Conservation (phyloP, 441 rosid genomes). For the Populus hybrid region DNA sequence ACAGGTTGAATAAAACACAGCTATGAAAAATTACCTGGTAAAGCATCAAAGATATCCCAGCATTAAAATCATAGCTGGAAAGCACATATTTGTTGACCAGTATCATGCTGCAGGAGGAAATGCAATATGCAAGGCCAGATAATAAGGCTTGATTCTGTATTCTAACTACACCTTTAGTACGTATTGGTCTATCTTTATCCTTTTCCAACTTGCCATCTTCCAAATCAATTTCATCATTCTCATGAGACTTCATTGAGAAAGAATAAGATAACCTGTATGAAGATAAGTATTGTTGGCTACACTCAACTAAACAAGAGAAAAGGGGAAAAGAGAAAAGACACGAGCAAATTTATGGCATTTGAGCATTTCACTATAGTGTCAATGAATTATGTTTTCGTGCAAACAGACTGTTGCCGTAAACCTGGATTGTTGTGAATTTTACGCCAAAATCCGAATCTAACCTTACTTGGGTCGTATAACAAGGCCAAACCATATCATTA, state of each 20-base stretch:
- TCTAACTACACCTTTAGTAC: conserved; percentile 38
- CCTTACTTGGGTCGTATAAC: no score
- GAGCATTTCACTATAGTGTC: not conserved
- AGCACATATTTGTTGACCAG: conserved; percentile 93
- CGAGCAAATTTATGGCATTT: not conserved
- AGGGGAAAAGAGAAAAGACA: not conserved
- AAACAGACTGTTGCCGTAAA: not conserved
- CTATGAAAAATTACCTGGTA: conserved; percentile 66
- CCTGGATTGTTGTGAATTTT: no score
- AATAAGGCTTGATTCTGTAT: conserved; percentile 77
- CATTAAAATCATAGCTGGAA: conserved; percentile 89
- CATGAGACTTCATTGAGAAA: conserved; percentile 54
- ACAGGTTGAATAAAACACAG: not conserved
- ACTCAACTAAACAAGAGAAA: not conserved
- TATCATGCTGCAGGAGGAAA: conserved; percentile 98
- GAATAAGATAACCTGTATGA: conserved; percentile 38
- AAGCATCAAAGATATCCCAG: conserved; percentile 93
- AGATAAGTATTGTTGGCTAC: not conserved
- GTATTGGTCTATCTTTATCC: conserved; percentile 47
- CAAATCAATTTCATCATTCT: conserved; percentile 62
- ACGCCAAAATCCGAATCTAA: no score
- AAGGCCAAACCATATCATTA: not conserved
- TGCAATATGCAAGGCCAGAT: conserved; percentile 89
- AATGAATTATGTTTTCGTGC: not conserved
- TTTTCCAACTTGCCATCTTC: conserved; percentile 80